phyloP scores from a whole-genome alignment of 495 filamentous ascomycete genomes.

The Venustampulla echinocandica region DNA sequence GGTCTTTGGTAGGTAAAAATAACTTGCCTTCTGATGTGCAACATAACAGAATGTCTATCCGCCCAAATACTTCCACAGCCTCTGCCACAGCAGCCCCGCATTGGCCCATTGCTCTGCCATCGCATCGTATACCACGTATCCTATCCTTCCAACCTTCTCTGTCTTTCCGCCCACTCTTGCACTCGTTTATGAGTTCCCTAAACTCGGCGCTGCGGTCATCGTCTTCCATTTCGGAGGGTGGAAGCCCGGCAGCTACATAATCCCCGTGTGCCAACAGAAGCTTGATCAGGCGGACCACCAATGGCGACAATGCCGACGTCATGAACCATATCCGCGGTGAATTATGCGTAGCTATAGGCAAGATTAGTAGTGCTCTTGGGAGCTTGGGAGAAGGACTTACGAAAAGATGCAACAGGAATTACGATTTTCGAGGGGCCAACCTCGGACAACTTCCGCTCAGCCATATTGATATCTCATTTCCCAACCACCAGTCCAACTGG shows the following conservation, averaged over 20 bases:
- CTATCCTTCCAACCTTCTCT: conserved; percentile 50
- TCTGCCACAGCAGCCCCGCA: conserved; percentile 81
- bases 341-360: conserved; percentile 35
- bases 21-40: conserved; percentile 71
- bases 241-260: conserved; percentile 69
- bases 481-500: background rate
- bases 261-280: conserved; percentile 80
- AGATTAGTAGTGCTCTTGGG: background rate
- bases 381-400: conserved; percentile 2
- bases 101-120: conserved; percentile 48
- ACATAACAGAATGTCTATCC: conserved; percentile 81
- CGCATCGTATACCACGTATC: conserved; percentile 45
- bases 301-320: conserved; percentile 73
- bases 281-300: conserved; percentile 60
- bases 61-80: conserved; percentile 72
- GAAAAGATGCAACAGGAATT: conserved; percentile 19
- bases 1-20: background rate
- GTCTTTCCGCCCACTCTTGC: conserved; percentile 45
- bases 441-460: conserved; percentile 21
- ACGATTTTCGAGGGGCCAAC: conserved; percentile 10
- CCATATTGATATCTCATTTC: conserved; percentile 3
- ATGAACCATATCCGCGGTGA: conserved; percentile 76
- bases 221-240: conserved; percentile 57
- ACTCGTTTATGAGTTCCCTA: conserved; percentile 48
- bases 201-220: conserved; percentile 47